A percentile compares a stretch with the other conserved stretches of the same genome.
These are phyloP conservation scores for Neofusicoccum laricinum DNA, from an alignment of 2,329 filamentous ascomycete species.

Conservation along the genomic window DNA sequence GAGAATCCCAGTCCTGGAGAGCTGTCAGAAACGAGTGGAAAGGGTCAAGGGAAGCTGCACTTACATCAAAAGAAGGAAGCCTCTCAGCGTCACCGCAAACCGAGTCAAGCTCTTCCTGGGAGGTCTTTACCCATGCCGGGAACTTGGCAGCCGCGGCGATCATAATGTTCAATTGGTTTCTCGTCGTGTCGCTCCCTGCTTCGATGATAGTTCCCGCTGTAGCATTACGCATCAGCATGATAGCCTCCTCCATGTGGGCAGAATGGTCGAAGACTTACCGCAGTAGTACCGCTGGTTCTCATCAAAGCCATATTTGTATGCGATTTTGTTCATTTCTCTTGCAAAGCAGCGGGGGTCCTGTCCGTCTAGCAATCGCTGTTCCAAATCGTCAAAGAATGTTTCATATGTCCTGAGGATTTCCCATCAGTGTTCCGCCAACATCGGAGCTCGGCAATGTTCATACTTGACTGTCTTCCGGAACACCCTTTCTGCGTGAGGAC, in stretches of 20 bases:
- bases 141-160: neutral
- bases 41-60: neutral
- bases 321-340: neutral
- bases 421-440: too few relatives aligned
- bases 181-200: neutral
- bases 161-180: neutral
- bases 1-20: neutral
- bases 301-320: neutral
- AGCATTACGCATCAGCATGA: too few relatives aligned
- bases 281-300: neutral
- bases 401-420: neutral
- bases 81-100: neutral
- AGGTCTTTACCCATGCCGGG: neutral
- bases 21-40: too few relatives aligned
- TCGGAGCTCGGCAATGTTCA: too few relatives aligned
- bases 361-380: neutral
- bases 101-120: neutral
- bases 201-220: neutral
- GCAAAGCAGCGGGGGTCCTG: neutral
- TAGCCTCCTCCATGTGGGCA: too few relatives aligned
- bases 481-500: neutral
- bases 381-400: neutral
- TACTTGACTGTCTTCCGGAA: neutral
- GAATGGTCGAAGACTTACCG: neutral
- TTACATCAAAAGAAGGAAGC: neutral